phyloP scores from a whole-genome alignment of 139 green algal genomes.

The Tetraselmis striata region DNA sequence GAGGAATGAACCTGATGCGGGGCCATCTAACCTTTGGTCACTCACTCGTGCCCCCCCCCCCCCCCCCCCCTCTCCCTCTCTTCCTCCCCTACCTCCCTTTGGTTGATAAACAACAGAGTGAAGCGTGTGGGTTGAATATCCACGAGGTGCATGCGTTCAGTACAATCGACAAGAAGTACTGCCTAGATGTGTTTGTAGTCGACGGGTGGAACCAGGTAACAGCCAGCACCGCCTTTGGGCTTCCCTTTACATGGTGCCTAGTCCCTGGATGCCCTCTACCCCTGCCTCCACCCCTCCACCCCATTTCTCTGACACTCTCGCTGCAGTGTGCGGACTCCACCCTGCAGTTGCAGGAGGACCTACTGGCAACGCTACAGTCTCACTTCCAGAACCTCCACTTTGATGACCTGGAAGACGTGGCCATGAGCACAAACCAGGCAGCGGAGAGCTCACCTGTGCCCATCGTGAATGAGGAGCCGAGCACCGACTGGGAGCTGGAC shows the following conservation, averaged over 20 bases:
- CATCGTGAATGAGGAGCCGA: background rate
- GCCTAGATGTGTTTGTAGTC: constrained; percentile 95
- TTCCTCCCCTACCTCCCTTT: no score
- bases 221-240: background rate
- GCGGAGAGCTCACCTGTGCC: background rate
- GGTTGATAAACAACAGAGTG: no score
- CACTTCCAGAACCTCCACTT: background rate
- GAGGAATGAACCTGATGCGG: no score
- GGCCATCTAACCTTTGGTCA: no score
- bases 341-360: background rate
- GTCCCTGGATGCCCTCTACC: no score
- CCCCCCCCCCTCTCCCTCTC: no score
- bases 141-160: constrained; percentile 97
- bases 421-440: background rate
- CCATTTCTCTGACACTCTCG: no score
- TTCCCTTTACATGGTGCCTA: no score
- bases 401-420: background rate
- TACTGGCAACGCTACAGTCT: background rate
- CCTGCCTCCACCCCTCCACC: no score
- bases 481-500: constrained; percentile 95
- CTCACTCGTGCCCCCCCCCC: no score
- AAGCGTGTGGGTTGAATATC: constrained; percentile 85
- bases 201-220: constrained; percentile 61
- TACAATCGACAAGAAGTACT: constrained; percentile 86
- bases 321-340: no score